phyloP scores from a whole-genome alignment of 2,329 filamentous ascomycete species.

The Aaosphaeria pasadenensis region DNA sequence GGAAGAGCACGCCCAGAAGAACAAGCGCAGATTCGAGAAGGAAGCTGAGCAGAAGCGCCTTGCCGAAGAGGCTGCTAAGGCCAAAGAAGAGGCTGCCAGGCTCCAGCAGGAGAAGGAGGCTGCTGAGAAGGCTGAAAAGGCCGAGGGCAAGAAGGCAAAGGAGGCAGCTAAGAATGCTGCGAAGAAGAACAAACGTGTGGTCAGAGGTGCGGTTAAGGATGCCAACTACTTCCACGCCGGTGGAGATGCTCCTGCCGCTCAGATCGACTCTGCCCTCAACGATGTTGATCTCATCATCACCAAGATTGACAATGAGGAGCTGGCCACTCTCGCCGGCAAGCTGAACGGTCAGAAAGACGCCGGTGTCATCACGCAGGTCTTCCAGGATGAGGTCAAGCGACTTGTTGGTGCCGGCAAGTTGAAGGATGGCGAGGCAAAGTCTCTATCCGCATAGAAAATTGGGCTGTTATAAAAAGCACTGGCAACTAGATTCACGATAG shows the following conservation, averaged over 20 bases:
- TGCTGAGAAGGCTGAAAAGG: constrained; percentile 78
- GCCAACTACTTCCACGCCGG: constrained; percentile 85
- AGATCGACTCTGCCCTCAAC: constrained; percentile 78
- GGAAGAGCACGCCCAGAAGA: constrained; percentile 87
- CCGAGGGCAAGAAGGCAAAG: constrained; percentile 90
- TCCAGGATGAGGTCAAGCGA: constrained; percentile 72
- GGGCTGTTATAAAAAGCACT: neutral
- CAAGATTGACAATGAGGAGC: constrained; percentile 88
- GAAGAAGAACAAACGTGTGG: constrained; percentile 99
- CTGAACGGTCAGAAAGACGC: constrained; percentile 75
- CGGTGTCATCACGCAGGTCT: constrained; percentile 81
- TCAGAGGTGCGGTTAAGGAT: constrained; percentile 92
- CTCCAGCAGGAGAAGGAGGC: constrained; percentile 81
- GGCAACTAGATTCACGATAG: neutral
- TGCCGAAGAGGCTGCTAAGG: constrained; percentile 77
- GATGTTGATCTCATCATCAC: constrained; percentile 84
- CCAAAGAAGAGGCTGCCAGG: constrained; percentile 80
- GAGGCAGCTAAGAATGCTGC: constrained; percentile 97
- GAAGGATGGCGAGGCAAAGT: constrained; percentile 78
- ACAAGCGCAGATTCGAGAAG: constrained; percentile 87
- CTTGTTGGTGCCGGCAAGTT: constrained; percentile 80
- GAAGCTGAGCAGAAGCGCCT: constrained; percentile 89
- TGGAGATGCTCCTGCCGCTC: constrained; percentile 67
- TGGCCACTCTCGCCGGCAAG: constrained; percentile 77
- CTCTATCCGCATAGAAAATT: constrained; percentile 38